phyloP scores from a whole-genome alignment of 768 basidiomycete species.

The Tulasnella sp. region DNA sequence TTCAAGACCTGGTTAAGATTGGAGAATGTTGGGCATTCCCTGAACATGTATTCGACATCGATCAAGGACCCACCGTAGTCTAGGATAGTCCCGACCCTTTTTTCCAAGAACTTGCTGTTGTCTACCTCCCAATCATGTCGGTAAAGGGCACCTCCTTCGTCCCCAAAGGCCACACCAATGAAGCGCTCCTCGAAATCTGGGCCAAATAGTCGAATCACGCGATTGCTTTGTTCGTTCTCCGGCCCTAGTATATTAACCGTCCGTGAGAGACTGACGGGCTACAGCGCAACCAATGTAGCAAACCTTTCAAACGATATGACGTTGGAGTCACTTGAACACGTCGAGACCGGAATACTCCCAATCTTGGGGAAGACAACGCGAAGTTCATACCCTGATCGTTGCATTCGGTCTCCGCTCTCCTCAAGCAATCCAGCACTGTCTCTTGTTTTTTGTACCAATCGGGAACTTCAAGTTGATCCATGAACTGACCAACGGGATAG shows the following conservation, averaged over 20 bases:
- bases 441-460: slow-evolving; percentile 26
- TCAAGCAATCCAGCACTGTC: slow-evolving; percentile 41
- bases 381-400: background rate
- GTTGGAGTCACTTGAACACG: slow-evolving; percentile 73
- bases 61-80: background rate
- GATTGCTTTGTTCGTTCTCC: slow-evolving; percentile 11
- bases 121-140: slow-evolving; percentile 16
- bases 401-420: slow-evolving; percentile 30
- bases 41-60: background rate
- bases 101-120: slow-evolving; percentile 8
- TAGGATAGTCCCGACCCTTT: slow-evolving; percentile 5
- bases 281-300: background rate
- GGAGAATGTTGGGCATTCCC: background rate
- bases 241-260: slow-evolving; percentile 4
- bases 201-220: slow-evolving; percentile 10
- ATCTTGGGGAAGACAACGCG: background rate
- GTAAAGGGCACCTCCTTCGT: slow-evolving; percentile 12
- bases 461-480: background rate
- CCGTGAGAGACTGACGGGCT: background rate
- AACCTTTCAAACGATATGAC: slow-evolving; percentile 60
- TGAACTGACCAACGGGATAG: background rate
- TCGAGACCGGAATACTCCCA: slow-evolving; percentile 50
- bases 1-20: slow-evolving; percentile 7
- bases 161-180: slow-evolving; percentile 18
- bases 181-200: slow-evolving; percentile 12